Base-by-base conservation (phyloP, 2,329 filamentous ascomycete genomes). In the Stagonosporopsis rhizophila region DNA sequence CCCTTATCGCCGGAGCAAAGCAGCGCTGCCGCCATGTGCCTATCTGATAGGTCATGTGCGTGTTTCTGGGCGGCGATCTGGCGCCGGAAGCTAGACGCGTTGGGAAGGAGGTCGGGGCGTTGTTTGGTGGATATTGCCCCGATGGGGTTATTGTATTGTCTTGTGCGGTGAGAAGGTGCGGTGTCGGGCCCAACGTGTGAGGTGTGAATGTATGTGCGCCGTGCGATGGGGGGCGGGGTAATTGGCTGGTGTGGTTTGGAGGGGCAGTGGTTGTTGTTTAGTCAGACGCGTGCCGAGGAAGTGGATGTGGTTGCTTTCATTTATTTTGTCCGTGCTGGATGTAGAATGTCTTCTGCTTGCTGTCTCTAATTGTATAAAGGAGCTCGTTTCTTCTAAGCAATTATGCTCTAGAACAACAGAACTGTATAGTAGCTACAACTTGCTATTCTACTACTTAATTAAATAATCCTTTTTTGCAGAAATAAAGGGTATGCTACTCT, bases 1-100 rank as follows among this genome's bases (percentile, higher is more conserved):
- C 28, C 46, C 51, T 66, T 64, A 65, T 65, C 65, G 56, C 44
- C 56, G 56, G 61, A 34, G 46, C 48, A 46, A 32, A 47, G n/a
- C 47, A 49, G 44, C n/a, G 38, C 52, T 34, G 30, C 23, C 60
- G 52, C 58, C 66, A 68, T 68, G 66, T 68, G 66, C 51, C 47
- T 32, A 51, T 42, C 50, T 58, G 64, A 67, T 69, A 67, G 64
- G 66, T 38, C 58, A 50, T 45, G 56, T 60, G 58, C 37, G 42
- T 47, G 64, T 55, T 39, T 11, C 12, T 5, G 23, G 20, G 35
- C 25, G 49, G 44, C n/a, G 65, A 67, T 69, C 57, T 60, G 52
- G 41, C 9, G 37, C 37, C 53, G 47, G 47, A n/a, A 30, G 53
- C 53, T 56, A 56, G 23, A 20, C 23, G 42, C 11, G 22, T 44